Evolutionary conservation across 768 basidiomycete genomes (phyloP).

Genomic region (Lentinula sp.): DNA sequence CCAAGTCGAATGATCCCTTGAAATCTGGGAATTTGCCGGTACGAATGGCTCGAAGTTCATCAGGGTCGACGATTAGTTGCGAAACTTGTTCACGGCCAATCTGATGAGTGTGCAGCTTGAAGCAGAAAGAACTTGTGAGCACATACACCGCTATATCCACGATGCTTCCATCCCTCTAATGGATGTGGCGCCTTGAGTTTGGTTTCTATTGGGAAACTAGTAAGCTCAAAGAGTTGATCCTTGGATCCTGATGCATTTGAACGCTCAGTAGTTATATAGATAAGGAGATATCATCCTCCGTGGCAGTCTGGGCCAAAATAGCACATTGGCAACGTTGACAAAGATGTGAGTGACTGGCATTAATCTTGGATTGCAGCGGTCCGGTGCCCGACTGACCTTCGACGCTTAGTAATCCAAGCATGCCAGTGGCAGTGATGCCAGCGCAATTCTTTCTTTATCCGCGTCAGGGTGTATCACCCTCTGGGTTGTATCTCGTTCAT

Average conservation of each 20-base stretch:
- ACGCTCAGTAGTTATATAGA: too few relatives aligned
- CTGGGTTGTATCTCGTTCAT: neutral
- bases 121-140: neutral
- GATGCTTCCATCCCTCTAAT: slow-evolving; percentile 17
- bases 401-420: neutral
- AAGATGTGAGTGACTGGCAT: too few relatives aligned
- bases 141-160: slow-evolving; percentile 18
- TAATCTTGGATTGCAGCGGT: neutral
- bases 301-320: too few relatives aligned
- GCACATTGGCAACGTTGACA: too few relatives aligned
- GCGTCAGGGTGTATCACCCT: neutral
- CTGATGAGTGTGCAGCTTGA: neutral
- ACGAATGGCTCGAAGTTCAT: slow-evolving; percentile 18
- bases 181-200: slow-evolving; percentile 21
- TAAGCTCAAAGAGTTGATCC: too few relatives aligned
- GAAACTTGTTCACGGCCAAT: slow-evolving; percentile 18
- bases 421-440: neutral
- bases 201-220: slow-evolving; percentile 12
- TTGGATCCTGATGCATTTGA: too few relatives aligned
- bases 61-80: slow-evolving; percentile 19
- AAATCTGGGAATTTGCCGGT: slow-evolving; percentile 23
- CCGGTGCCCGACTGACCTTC: neutral
- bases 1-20: slow-evolving; percentile 32
- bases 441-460: neutral
- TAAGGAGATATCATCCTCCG: too few relatives aligned